Conservation (phyloP, 805 yeast genomes). For the Monosporozyma aerobia region DNA sequence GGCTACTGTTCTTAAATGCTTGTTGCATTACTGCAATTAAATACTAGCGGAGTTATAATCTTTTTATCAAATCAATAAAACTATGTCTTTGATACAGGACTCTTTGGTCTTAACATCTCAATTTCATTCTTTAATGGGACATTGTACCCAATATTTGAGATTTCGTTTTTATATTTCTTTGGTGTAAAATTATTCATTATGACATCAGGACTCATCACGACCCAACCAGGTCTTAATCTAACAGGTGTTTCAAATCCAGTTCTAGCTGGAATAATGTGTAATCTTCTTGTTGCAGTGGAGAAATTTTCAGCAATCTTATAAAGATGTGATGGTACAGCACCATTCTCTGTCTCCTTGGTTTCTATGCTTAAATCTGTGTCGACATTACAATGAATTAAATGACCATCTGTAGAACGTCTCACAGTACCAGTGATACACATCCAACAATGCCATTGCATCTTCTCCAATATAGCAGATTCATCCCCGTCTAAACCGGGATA, state of each 20-base stretch:
- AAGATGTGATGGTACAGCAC: conserved; percentile 62
- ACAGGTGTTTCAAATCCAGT: conserved; percentile 59
- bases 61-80: not conserved
- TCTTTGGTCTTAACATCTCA: conserved; percentile 74
- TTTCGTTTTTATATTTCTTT: conserved; percentile 35
- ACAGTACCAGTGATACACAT: conserved; percentile 96
- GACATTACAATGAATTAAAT: conserved; percentile 82
- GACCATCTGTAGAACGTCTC: conserved; percentile 72
- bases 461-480: conserved; percentile 45
- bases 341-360: conserved; percentile 31
- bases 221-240: conserved; percentile 80
- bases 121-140: conserved; percentile 67
- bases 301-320: conserved; percentile 85
- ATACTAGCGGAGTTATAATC: no score
- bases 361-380: conserved; percentile 84
- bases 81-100: conserved; percentile 41
- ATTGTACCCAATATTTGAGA: conserved; percentile 38
- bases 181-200: conserved; percentile 61
- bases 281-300: conserved; percentile 67
- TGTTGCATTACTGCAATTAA: not conserved
- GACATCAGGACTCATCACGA: conserved; percentile 76
- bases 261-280: conserved; percentile 74
- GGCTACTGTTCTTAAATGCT: not conserved
- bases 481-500: conserved; percentile 50
- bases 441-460: conserved; percentile 94